A percentile compares a stretch with the other conserved stretches of the same genome.
Evolutionary conservation across 768 basidiomycete genomes (phyloP).

Genomic region (Lactarius indigo): DNA sequence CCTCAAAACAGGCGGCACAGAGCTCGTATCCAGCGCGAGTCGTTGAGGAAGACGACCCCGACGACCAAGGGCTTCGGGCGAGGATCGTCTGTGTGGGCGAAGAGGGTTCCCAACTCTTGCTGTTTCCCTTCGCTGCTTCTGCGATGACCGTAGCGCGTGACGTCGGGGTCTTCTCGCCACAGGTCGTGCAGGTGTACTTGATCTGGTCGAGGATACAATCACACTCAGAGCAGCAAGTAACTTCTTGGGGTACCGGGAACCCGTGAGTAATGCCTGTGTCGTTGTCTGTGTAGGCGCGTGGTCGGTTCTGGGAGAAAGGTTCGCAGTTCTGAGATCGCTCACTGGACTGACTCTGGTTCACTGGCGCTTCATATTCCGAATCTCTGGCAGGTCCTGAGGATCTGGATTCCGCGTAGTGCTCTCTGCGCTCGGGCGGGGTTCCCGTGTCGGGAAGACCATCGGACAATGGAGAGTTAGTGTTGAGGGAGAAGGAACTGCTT

Average conservation of each 20-base stretch:
- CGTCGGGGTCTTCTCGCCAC: slow-evolving; percentile 68
- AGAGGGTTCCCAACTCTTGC: slow-evolving; percentile 38
- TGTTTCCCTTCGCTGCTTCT: slow-evolving; percentile 47
- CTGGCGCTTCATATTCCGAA: slow-evolving; percentile 4
- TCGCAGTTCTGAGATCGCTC: neutral
- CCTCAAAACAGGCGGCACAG: slow-evolving; percentile 75
- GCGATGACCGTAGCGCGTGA: slow-evolving; percentile 23
- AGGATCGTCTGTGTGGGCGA: slow-evolving; percentile 21
- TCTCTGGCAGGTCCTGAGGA: slow-evolving; percentile 10
- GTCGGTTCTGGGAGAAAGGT: neutral
- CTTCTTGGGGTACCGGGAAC: slow-evolving; percentile 51
- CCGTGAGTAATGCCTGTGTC: slow-evolving; percentile 37
- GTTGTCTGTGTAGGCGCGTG: neutral
- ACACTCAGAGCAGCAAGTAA: slow-evolving; percentile 84
- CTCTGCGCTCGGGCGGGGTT: slow-evolving; percentile 10
- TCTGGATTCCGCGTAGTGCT: neutral
- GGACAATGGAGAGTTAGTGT: slow-evolving; percentile 14
- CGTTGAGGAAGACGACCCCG: slow-evolving; percentile 15
- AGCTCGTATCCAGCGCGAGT: slow-evolving; percentile 69
- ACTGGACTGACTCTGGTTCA: slow-evolving; percentile 7
- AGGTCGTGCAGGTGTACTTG: slow-evolving; percentile 86
- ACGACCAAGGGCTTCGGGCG: slow-evolving; percentile 13
- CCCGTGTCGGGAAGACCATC: neutral
- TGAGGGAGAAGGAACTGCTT: slow-evolving; percentile 18
- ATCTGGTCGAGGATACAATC: slow-evolving; percentile 68